A percentile compares a stretch with the other conserved stretches of the same genome.
Conservation (phyloP, 208 protist genomes). For the Wallacemonas sp. region DNA sequence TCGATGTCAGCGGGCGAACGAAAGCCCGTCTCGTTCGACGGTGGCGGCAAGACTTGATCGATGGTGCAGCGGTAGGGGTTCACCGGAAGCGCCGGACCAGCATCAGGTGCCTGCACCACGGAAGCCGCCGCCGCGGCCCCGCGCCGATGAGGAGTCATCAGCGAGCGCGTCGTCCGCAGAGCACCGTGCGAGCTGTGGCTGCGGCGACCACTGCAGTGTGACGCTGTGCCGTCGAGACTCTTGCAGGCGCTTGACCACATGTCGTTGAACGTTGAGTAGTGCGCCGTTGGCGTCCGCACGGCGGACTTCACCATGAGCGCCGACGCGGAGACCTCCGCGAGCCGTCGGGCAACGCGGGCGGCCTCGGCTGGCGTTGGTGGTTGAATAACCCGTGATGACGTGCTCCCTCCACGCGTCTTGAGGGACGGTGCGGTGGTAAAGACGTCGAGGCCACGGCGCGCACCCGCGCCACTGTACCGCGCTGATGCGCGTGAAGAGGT, state of each 20-base stretch:
- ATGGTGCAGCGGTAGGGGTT: constrained; percentile 16
- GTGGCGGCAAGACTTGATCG: constrained; percentile 13
- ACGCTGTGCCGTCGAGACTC: too few species aligned
- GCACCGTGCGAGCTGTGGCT: constrained; percentile 9
- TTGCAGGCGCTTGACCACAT: background rate
- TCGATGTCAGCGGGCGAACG: background rate
- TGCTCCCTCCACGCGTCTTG: too few species aligned
- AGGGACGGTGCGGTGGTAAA: background rate
- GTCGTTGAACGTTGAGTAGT: constrained; percentile 4
- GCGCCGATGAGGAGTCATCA: background rate
- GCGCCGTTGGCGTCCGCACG: background rate
- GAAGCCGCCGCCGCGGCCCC: background rate
- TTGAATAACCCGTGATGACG: background rate
- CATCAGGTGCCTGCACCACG: background rate
- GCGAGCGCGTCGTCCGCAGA: background rate
- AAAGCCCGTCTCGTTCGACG: constrained; percentile 1
- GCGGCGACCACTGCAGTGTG: background rate
- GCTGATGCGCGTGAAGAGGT: constrained; percentile 2
- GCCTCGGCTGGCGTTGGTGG: background rate
- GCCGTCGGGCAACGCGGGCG: background rate
- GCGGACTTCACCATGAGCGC: background rate
- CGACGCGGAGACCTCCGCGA: background rate
- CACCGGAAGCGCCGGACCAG: background rate
- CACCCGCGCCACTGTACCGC: background rate
- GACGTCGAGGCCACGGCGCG: background rate